phyloP scores from a whole-genome alignment of 1,284 basidiomycete species.

The Polyporus tsugae region DNA sequence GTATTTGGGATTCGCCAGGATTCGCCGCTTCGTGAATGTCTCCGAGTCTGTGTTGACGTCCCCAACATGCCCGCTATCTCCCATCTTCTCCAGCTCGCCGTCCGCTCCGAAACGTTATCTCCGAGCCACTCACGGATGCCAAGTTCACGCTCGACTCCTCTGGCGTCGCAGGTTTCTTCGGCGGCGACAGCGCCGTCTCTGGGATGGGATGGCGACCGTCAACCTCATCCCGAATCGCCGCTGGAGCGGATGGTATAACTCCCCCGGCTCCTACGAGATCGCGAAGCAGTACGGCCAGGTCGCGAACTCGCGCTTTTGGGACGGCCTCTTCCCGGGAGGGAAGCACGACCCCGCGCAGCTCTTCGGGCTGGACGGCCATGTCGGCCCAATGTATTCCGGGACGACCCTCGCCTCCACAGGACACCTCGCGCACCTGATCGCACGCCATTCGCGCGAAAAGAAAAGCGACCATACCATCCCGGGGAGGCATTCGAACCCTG shows the following conservation, averaged over 20 bases:
- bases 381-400: conserved; percentile 29
- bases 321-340: conserved; percentile 31
- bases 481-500: conserved; percentile 17
- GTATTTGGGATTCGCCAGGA: not conserved
- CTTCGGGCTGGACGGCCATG: conserved; percentile 31
- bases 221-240: conserved; percentile 28
- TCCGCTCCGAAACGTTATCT: conserved; percentile 4
- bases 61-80: conserved; percentile 14
- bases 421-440: conserved; percentile 30
- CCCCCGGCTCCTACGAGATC: conserved; percentile 31
- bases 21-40: no score
- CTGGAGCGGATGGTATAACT: conserved; percentile 35
- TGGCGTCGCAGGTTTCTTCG: conserved; percentile 33
- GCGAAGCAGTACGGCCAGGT: conserved; percentile 34
- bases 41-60: not conserved
- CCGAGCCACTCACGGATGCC: conserved; percentile 17
- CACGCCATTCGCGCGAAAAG: conserved; percentile 20
- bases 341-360: conserved; percentile 32
- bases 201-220: conserved; percentile 33
- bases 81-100: conserved; percentile 12
- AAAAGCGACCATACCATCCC: not conserved
- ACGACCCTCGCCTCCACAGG: conserved; percentile 25
- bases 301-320: conserved; percentile 32
- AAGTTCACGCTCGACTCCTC: conserved; percentile 31
- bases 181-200: conserved; percentile 30